These are phyloP conservation scores for Colletotrichum tropicale DNA, from an alignment of 2,329 filamentous ascomycete species.

Conservation along the genomic window DNA sequence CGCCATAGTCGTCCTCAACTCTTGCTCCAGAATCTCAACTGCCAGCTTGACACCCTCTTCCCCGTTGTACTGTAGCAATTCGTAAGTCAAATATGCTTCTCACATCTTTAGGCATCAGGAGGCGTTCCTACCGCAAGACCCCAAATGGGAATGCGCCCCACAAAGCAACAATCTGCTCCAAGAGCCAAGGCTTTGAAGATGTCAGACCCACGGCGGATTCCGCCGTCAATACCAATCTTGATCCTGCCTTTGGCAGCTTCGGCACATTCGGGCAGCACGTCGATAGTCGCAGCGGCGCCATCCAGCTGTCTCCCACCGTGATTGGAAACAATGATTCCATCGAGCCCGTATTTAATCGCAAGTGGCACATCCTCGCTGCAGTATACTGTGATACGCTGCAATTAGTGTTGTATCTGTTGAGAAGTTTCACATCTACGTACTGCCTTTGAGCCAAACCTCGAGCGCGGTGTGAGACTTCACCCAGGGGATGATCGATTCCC, in stretches of 20 bases:
- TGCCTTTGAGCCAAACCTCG: not conserved
- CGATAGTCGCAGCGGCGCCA: not conserved
- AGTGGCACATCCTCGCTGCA: not conserved
- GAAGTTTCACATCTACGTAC: not conserved
- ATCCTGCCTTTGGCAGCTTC: not conserved
- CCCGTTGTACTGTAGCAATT: not conserved
- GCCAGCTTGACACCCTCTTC: not conserved
- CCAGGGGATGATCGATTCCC: not conserved
- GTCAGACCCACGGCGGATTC: not conserved
- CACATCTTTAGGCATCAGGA: not conserved
- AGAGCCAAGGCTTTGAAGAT: not conserved
- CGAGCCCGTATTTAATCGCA: not conserved
- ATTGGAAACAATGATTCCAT: not conserved
- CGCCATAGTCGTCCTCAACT: not conserved
- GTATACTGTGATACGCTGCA: not conserved
- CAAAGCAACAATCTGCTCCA: not conserved
- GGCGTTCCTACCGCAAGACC: not conserved
- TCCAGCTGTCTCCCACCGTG: not conserved
- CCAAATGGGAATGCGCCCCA: not conserved
- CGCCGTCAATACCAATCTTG: not conserved
- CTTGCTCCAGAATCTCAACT: not conserved
- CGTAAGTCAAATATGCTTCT: not conserved
- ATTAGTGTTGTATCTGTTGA: not conserved
- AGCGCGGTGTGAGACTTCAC: not conserved
- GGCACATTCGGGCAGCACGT: not conserved